Evolutionary conservation across 257 asterid species (phyloP).

Genomic region (Solanum sitiens): DNA sequence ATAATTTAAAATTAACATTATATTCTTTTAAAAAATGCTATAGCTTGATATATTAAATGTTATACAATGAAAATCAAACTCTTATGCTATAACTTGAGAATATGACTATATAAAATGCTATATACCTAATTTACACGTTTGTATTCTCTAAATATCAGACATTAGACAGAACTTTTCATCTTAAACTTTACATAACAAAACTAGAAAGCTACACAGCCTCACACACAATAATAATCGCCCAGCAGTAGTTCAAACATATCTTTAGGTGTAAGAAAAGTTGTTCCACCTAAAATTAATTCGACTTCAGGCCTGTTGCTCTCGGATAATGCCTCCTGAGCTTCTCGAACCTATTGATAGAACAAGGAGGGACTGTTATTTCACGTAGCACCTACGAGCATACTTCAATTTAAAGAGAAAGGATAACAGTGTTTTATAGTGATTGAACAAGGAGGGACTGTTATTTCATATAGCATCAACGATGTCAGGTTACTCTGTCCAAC

Average conservation of each 20-base stretch:
- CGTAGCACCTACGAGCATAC: neutral
- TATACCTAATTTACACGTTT: no score
- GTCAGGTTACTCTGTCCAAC: neutral
- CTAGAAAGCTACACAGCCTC: neutral
- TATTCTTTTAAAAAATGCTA: no score
- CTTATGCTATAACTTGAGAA: no score
- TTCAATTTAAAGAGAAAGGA: neutral
- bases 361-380: neutral
- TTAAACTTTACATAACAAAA: neutral
- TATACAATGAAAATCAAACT: no score
- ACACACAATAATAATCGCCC: conserved; percentile 56
- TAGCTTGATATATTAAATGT: no score
- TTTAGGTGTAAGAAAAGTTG: conserved; percentile 80
- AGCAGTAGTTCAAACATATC: conserved; percentile 74
- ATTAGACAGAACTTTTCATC: neutral
- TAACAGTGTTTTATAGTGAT: neutral
- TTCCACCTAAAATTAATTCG: conserved; percentile 76
- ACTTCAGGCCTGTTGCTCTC: conserved; percentile 79
- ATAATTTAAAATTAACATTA: no score
- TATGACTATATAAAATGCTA: no score
- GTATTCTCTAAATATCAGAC: neutral
- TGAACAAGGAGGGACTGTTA: neutral
- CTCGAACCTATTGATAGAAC: conserved; percentile 50
- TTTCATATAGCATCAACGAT: neutral
- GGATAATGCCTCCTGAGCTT: conserved; percentile 70